These are phyloP conservation scores for Didymella glomerata DNA, from an alignment of 2,329 filamentous ascomycete species.

Conservation along the genomic window DNA sequence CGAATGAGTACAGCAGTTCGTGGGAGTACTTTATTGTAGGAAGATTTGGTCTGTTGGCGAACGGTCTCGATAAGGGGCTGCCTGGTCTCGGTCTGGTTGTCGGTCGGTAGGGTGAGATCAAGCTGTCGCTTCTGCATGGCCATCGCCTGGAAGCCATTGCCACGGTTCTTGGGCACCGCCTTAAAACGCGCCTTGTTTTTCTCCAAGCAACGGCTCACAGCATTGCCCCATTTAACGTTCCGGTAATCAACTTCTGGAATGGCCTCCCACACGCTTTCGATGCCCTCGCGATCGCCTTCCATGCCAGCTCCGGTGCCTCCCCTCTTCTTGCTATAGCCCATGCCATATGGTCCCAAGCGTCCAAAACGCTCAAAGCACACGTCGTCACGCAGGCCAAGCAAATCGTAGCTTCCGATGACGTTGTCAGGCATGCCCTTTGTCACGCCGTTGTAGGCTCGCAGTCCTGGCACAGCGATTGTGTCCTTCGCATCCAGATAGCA, in stretches of 20 bases:
- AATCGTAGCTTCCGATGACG: constrained; percentile 84
- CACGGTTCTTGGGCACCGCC: constrained; percentile 43
- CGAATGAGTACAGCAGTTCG: constrained; percentile 83
- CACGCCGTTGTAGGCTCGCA: constrained; percentile 79
- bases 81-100: constrained; percentile 18
- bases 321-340: constrained; percentile 79
- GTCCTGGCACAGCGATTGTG: constrained; percentile 70
- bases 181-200: constrained; percentile 76
- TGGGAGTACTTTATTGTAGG: constrained; percentile 53
- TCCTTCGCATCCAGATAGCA: constrained; percentile 80
- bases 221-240: constrained; percentile 78
- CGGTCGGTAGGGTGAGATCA: constrained; percentile 12
- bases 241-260: constrained; percentile 78
- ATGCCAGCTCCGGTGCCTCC: constrained; percentile 88
- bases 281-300: constrained; percentile 81
- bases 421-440: constrained; percentile 85
- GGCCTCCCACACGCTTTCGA: constrained; percentile 79
- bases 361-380: constrained; percentile 95
- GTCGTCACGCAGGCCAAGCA: constrained; percentile 80
- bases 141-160: constrained; percentile 55
- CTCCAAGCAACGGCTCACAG: constrained; percentile 75
- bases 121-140: constrained; percentile 36
- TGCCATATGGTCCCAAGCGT: constrained; percentile 85
- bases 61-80: constrained; percentile 26
- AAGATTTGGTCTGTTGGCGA: constrained; percentile 32